Evolutionary conservation across 495 filamentous ascomycete genomes (phyloP), one percentile per base, ranked within the genome.

Genomic region (Collariella sp.): DNA sequence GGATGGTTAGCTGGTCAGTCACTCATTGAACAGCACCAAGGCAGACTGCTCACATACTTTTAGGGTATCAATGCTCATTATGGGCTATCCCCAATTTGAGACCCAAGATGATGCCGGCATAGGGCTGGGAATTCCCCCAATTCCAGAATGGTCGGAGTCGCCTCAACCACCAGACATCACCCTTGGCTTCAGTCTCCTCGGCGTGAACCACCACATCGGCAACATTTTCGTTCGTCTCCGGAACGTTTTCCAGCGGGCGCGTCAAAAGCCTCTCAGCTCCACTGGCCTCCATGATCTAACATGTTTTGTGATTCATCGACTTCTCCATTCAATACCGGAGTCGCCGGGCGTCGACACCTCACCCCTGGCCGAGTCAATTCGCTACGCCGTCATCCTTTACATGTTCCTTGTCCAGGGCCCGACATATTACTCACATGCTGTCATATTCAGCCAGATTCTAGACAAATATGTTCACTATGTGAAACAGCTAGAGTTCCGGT

Each of bases 21-120:
- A 5, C 6, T 42, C 12, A 10, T 36, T 4, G 0, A n/a, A n/a
- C n/a, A n/a, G n/a, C n/a, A n/a, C n/a, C n/a, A n/a, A n/a, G n/a
- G 23, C 26, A 5, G 50, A 7, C 34, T 4, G 39, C 16, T 20
- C 42, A 50, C 20, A 39, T 5, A 7, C 11, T n/a, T 5, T 0
- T 7, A 79, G 77, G 77, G 76, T 78, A 43, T 75, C 77, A 1
- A 69, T 79, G 71, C 58, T 80, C 9, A 68, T 79, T 15, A 72
- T 67, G 59, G 73, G 70, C 1, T 55, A 60, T 38, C 76, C 76
- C 19, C 75, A 78, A 58, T 80, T 79, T 44, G 46, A 67, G 3
- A 71, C 72, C 2, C 75, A 79, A 39, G 69, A 78, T 56, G 75
- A 79, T 38, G 42, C 57, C 24, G 75, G 77, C 3, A 47, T 64